Evolutionary conservation across 1,284 basidiomycete genomes (phyloP).

Genomic region (Phellinidium pouzarii): DNA sequence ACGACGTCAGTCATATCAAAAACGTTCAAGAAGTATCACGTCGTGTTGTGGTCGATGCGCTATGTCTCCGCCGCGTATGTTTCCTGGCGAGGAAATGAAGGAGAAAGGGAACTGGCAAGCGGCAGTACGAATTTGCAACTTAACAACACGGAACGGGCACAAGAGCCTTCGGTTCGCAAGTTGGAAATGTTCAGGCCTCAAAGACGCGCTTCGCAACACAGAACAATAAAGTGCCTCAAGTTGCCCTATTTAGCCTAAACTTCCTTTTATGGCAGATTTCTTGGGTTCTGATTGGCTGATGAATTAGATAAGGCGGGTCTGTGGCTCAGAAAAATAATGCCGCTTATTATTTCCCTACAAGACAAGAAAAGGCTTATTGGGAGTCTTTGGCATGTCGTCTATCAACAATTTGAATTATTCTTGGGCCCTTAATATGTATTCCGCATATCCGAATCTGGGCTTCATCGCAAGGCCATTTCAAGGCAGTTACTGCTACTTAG

Average conservation of each 20-base stretch:
- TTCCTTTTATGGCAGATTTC: not conserved
- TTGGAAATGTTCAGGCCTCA: not conserved
- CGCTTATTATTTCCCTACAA: not conserved
- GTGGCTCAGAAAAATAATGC: not conserved
- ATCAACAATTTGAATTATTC: not conserved
- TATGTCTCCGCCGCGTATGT: no score
- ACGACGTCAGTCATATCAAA: not conserved
- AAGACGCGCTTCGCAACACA: not conserved
- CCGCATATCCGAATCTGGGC: no score
- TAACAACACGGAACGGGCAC: not conserved
- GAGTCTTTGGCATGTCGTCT: not conserved
- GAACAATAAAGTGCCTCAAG: not conserved
- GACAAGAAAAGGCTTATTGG: not conserved
- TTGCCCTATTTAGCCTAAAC: not conserved
- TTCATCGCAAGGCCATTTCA: no score
- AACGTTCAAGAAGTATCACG: no score
- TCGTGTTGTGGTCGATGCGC: no score
- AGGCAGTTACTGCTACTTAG: no score
- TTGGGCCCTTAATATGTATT: no score
- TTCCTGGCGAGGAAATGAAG: not conserved
- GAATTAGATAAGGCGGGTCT: not conserved
- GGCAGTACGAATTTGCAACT: not conserved
- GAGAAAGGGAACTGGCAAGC: not conserved
- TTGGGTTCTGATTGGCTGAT: not conserved
- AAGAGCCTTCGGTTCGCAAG: not conserved